These are phyloP conservation scores for Apophysomyces ossiformis DNA, from an alignment of 371 early-diverging fungal species.

Conservation along the genomic window DNA sequence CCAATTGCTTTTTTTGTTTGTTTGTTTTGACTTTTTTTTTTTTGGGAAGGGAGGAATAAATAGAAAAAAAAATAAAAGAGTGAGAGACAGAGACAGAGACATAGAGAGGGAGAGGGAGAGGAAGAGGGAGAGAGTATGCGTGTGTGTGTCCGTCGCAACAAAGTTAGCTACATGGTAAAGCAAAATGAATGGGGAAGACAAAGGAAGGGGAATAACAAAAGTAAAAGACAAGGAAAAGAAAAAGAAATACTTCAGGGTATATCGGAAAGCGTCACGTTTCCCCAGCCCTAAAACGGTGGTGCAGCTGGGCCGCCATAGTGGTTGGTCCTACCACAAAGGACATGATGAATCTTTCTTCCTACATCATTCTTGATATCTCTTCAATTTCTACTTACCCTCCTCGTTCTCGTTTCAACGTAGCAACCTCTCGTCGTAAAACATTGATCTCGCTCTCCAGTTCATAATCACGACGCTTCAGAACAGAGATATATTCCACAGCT, in stretches of 20 bases:
- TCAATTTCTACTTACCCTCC: slow-evolving; percentile 20
- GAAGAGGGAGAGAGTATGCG: not conserved
- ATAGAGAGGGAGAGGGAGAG: slow-evolving; percentile 1
- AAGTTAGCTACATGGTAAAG: slow-evolving; percentile 2
- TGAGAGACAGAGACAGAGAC: not conserved
- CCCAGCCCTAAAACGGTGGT: slow-evolving; percentile 7
- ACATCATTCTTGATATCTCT: not conserved
- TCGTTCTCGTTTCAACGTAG: slow-evolving; percentile 39
- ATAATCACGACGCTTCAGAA: slow-evolving; percentile 55
- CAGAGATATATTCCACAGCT: slow-evolving; percentile 60
- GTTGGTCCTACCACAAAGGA: slow-evolving; percentile 1
- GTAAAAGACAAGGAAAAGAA: not conserved
- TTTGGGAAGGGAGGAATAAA: no score
- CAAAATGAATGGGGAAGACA: not conserved
- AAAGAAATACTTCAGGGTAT: slow-evolving; percentile 2
- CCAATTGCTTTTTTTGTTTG: no score
- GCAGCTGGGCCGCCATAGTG: not conserved
- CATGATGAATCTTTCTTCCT: not conserved
- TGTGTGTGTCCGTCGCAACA: not conserved
- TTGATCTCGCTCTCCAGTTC: slow-evolving; percentile 55
- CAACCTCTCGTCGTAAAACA: slow-evolving; percentile 44
- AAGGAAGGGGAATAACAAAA: slow-evolving; percentile 4
- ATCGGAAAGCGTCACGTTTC: slow-evolving; percentile 6
- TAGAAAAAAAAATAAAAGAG: not conserved
- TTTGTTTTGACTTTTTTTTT: no score